Evolutionary conservation across 345 rosid genomes (phyloP), one percentile per base, ranked within the genome.

Genomic region (Dipteronia dyeriana): DNA sequence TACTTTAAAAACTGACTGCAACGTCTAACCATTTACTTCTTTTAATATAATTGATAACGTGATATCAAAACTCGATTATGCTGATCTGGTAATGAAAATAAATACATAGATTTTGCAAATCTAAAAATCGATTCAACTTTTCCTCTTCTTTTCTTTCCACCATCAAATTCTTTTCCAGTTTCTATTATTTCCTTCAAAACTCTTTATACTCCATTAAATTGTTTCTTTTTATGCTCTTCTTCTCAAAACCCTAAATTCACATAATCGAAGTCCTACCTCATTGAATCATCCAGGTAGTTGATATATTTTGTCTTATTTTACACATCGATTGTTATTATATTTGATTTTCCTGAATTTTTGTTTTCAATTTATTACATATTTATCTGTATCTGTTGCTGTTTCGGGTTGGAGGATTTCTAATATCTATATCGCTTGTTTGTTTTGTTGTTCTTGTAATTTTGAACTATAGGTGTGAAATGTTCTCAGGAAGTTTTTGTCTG

Each of bases 171-270:
- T n/a, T n/a, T n/a, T n/a, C n/a, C n/a, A n/a, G n/a, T n/a, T n/a
- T n/a, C n/a, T n/a, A n/a, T n/a, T n/a, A n/a, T n/a, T n/a, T n/a
- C n/a, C n/a, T n/a, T n/a, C n/a, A n/a, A n/a, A n/a, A n/a, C n/a
- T n/a, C n/a, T n/a, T n/a, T n/a, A n/a, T n/a, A n/a, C n/a, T n/a
- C n/a, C n/a, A n/a, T n/a, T n/a, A n/a, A n/a, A n/a, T 56, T 43
- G 0, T 45, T 61, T 4, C 2, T 7, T 17, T 45, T 23, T 0
- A 39, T 41, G 39, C 9, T 20, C 19, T 7, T 2, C 20, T 41
- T 11, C 62, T 22, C 61, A 67, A 39, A 70, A 75, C 85, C 85
- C 75, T 75, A 82, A 38, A 19, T 71, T 74, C 9, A 6, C 22
- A 53, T 23, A 64, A 31, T 43, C 11, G 63, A 57, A 5, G 38